phyloP scores from a whole-genome alignment of 768 basidiomycete species.

The Auricularia sp. region DNA sequence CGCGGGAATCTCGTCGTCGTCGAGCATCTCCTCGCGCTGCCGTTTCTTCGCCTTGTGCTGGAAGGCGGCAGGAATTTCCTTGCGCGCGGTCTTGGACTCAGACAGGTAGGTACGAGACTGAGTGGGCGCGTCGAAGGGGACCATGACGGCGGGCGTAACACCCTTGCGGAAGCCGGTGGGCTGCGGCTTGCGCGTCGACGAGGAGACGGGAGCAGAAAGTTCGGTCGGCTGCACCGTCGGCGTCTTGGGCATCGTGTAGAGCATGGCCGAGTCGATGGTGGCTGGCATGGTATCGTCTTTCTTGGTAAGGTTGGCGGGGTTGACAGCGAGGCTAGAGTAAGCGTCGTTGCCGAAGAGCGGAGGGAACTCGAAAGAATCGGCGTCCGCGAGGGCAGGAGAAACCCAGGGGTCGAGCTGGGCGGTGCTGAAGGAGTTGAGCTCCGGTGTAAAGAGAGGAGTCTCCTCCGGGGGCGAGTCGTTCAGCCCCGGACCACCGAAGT shows the following conservation, averaged over 20 bases:
- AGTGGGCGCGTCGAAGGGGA: conserved; percentile 69
- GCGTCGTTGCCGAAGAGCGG: not conserved
- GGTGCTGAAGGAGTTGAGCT: not conserved
- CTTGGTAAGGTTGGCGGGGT: not conserved
- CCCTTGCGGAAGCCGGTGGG: conserved; percentile 69
- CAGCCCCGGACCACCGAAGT: not conserved
- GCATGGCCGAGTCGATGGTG: not conserved
- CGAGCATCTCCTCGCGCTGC: conserved; percentile 3
- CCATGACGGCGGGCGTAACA: conserved; percentile 50
- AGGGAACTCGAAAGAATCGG: not conserved
- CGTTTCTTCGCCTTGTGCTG: conserved; percentile 1
- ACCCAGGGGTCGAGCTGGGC: not conserved
- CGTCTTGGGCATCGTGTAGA: not conserved
- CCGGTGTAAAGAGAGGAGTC: not conserved
- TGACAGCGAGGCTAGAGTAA: not conserved
- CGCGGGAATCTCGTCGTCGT: conserved; percentile 35
- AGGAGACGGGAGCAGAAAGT: not conserved
- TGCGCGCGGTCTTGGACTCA: conserved; percentile 68
- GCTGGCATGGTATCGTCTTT: not conserved
- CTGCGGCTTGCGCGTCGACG: conserved; percentile 12
- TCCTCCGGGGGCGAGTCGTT: not conserved
- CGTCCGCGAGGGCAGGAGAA: not conserved
- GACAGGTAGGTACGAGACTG: conserved; percentile 65
- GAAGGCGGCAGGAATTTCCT: conserved; percentile 66
- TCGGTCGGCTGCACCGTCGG: not conserved